Percentiles rank a stretch among this genome's conserved stretches.
phyloP scores from a whole-genome alignment of 129 eudicot genomes.

The Artemisia tridentata region DNA sequence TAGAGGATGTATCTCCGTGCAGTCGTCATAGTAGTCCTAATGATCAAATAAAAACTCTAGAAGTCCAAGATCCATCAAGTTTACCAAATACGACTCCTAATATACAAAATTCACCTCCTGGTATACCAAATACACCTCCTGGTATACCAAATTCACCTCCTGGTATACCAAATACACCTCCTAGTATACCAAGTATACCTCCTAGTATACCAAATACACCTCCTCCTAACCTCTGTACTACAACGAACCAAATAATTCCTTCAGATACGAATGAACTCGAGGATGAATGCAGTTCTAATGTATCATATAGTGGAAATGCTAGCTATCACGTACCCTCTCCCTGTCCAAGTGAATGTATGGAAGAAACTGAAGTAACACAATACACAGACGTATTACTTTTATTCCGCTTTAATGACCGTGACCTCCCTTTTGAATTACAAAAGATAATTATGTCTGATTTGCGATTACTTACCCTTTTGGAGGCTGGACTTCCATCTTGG shows the following conservation, averaged over 20 bases:
- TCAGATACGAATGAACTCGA: conserved; percentile 30
- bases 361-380: conserved; percentile 44
- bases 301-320: conserved; percentile 24
- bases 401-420: conserved; percentile 73
- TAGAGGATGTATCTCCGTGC: conserved; percentile 39
- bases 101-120: conserved; percentile 13
- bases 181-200: no score
- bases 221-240: conserved; percentile 19
- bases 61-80: conserved; percentile 25
- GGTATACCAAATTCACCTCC: conserved; percentile 36
- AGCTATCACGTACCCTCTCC: conserved; percentile 48
- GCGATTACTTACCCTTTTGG: conserved; percentile 76
- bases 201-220: conserved; percentile 21
- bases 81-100: conserved; percentile 38
- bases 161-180: background rate
- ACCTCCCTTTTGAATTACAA: conserved; percentile 74
- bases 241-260: conserved; percentile 9
- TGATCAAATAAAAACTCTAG: conserved; percentile 5
- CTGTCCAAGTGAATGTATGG: conserved; percentile 52
- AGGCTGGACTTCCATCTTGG: conserved; percentile 98
- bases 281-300: conserved; percentile 38
- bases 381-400: conserved; percentile 69
- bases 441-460: conserved; percentile 61
- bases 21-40: conserved; percentile 27
- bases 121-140: conserved; percentile 43